Evolutionary conservation across 139 green algal species (phyloP).

Genomic region (Edaphochlamys debaryana): DNA sequence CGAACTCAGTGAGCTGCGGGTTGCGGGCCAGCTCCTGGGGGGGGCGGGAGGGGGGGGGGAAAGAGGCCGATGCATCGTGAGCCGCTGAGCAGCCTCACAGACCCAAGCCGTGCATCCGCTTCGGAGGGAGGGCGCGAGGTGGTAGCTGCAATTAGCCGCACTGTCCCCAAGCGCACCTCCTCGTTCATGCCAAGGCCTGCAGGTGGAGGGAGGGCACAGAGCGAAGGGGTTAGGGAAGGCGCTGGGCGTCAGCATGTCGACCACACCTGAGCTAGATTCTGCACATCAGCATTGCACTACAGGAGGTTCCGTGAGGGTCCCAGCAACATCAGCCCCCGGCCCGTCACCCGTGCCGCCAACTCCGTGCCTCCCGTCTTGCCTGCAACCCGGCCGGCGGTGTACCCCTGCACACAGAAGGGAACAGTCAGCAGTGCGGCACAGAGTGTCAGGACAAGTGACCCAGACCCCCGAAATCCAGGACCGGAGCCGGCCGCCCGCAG

Average conservation of each 20-base stretch:
- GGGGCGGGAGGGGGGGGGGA: neutral
- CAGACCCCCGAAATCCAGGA: too few relatives aligned
- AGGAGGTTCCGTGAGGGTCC: too few relatives aligned
- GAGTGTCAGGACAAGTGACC: too few relatives aligned
- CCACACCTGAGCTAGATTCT: neutral
- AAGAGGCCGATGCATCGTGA: neutral
- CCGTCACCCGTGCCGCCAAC: too few relatives aligned
- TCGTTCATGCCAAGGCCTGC: conserved; percentile 87
- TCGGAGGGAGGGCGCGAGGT: too few relatives aligned
- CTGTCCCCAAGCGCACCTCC: neutral
- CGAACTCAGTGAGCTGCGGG: conserved; percentile 71
- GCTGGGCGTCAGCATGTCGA: neutral
- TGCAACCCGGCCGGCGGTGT: conserved; percentile 77
- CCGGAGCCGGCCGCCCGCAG: too few relatives aligned
- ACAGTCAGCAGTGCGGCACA: too few relatives aligned
- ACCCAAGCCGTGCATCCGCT: neutral
- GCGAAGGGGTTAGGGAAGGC: neutral
- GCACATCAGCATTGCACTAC: neutral
- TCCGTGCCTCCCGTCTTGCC: neutral
- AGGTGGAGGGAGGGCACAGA: neutral
- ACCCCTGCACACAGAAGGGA: too few relatives aligned
- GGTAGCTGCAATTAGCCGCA: neutral
- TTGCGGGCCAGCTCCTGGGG: conserved; percentile 78
- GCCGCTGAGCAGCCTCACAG: neutral
- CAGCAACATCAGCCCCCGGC: too few relatives aligned